Percentiles rank a stretch among this genome's conserved stretches.
Conservation (phyloP, 169 alveolate genomes). For the Plasmodium yoelii region DNA sequence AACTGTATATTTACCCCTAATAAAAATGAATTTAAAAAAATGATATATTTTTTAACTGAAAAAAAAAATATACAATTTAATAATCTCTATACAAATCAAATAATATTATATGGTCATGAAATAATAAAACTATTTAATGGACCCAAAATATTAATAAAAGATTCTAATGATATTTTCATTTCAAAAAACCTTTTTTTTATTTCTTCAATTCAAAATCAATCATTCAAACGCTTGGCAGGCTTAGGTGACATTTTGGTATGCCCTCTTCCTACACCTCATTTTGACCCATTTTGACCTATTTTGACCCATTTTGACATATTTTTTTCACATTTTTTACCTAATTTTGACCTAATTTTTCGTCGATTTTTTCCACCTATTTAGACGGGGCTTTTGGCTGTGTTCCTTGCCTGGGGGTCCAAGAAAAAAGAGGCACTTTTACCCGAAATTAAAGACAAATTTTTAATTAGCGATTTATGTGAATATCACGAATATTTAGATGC, state of each 20-base stretch:
- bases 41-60: constrained; percentile 22
- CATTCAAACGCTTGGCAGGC: constrained; percentile 42
- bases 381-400: constrained; percentile 87
- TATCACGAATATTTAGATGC: constrained; percentile 67
- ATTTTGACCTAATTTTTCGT: no score
- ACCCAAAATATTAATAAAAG: constrained; percentile 55
- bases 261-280: background rate
- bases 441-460: constrained; percentile 92
- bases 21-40: constrained; percentile 49
- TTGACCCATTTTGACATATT: no score
- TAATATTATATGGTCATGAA: constrained; percentile 19
- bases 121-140: constrained; percentile 22
- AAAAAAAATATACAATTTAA: constrained; percentile 14
- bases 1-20: constrained; percentile 57
- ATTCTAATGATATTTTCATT: constrained; percentile 35
- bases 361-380: constrained; percentile 40
- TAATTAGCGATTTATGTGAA: constrained; percentile 84
- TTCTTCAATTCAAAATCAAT: constrained; percentile 17
- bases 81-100: background rate
- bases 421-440: constrained; percentile 82
- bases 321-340: background rate
- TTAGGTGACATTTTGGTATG: constrained; percentile 53
- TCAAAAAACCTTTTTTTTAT: constrained; percentile 39
- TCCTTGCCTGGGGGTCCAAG: constrained; percentile 81
- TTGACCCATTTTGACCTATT: no score